A percentile compares a stretch with the other conserved stretches of the same genome.
phyloP scores from a whole-genome alignment of 2,329 filamentous ascomycete species.

The Teratosphaeria zuluensis region DNA sequence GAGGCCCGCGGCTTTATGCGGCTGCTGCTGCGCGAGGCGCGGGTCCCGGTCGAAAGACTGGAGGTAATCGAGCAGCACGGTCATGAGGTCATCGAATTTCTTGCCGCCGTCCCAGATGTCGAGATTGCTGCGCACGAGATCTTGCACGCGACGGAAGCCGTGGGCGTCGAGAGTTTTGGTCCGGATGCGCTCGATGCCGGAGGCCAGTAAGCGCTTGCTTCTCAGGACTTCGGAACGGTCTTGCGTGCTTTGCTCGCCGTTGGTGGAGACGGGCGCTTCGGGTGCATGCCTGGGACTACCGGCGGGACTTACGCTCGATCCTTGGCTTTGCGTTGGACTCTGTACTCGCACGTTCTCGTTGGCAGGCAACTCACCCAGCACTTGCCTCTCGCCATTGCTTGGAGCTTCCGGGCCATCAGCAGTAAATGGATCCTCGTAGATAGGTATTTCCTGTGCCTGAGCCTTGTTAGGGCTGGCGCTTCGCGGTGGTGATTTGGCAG shows the following conservation, averaged over 20 bases:
- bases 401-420: slow-evolving; percentile 24
- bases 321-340: slow-evolving; percentile 20
- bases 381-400: slow-evolving; percentile 26
- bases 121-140: slow-evolving; percentile 56
- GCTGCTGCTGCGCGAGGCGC: slow-evolving; percentile 25
- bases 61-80: slow-evolving; percentile 62
- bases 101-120: slow-evolving; percentile 55
- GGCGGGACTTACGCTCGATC: slow-evolving; percentile 19
- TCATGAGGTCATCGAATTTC: slow-evolving; percentile 58
- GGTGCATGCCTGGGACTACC: slow-evolving; percentile 16
- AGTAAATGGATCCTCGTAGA: slow-evolving; percentile 45
- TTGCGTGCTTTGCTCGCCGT: slow-evolving; percentile 14
- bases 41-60: slow-evolving; percentile 40
- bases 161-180: slow-evolving; percentile 66
- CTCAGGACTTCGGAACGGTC: slow-evolving; percentile 34
- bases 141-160: slow-evolving; percentile 69
- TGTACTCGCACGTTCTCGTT: slow-evolving; percentile 33
- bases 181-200: slow-evolving; percentile 64
- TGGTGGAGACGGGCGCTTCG: slow-evolving; percentile 6
- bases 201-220: slow-evolving; percentile 54
- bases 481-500: not conserved
- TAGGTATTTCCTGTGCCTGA: slow-evolving; percentile 33
- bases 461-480: slow-evolving; percentile 12
- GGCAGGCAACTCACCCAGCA: slow-evolving; percentile 42
- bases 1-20: slow-evolving; percentile 44